Conservation (phyloP, 208 protist species). For the Angomonas desouzai region DNA sequence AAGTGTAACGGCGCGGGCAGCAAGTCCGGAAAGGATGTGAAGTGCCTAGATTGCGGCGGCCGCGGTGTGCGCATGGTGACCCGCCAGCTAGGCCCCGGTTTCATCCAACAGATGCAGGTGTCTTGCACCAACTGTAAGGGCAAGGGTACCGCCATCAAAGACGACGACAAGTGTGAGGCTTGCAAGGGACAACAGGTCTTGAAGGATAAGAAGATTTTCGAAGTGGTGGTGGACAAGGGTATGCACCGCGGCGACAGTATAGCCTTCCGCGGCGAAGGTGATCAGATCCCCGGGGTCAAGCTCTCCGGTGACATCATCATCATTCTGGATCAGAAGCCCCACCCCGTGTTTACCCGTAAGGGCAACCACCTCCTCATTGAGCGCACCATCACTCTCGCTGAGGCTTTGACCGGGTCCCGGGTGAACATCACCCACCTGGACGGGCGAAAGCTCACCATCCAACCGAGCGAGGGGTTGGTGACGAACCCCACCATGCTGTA, state of each 20-base stretch:
- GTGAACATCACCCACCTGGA: slow-evolving; percentile 92
- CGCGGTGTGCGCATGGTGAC: slow-evolving; percentile 91
- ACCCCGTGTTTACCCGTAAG: slow-evolving; percentile 91
- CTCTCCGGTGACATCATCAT: slow-evolving; percentile 98
- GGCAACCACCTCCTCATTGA: slow-evolving; percentile 95
- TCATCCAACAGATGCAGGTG: slow-evolving; percentile 96
- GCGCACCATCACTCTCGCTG: slow-evolving; percentile 86
- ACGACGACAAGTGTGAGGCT: slow-evolving; percentile 92
- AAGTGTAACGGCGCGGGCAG: slow-evolving; percentile 84
- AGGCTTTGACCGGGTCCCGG: slow-evolving; percentile 94
- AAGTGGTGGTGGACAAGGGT: slow-evolving; percentile 97
- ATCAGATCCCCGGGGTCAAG: slow-evolving; percentile 92
- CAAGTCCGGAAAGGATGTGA: slow-evolving; percentile 66
- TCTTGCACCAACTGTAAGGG: slow-evolving; percentile 92
- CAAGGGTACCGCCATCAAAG: slow-evolving; percentile 86
- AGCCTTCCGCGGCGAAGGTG: slow-evolving; percentile 94
- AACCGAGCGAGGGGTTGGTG: slow-evolving; percentile 45
- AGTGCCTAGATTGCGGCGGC: slow-evolving; percentile 92
- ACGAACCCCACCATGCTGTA: slow-evolving; percentile 87
- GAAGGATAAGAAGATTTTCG: slow-evolving; percentile 96
- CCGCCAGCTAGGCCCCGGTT: slow-evolving; percentile 94
- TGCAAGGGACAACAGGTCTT: slow-evolving; percentile 95
- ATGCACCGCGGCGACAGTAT: slow-evolving; percentile 96
- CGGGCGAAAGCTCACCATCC: slow-evolving; percentile 79
- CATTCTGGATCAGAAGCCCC: slow-evolving; percentile 94